Conservation (phyloP, 805 yeast genomes). For the Candida anglica region DNA sequence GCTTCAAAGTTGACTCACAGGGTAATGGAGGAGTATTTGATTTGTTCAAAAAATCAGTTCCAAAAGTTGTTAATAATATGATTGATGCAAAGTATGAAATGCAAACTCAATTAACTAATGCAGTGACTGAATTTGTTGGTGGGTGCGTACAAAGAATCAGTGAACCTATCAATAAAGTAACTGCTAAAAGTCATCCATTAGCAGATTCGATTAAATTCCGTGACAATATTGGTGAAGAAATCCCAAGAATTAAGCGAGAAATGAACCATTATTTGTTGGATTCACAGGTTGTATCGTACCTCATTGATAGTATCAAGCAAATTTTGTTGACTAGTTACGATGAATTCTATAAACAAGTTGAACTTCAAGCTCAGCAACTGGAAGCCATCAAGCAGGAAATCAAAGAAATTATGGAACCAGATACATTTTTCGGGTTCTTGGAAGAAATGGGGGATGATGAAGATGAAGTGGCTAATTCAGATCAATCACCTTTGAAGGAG, state of each 20-base stretch:
- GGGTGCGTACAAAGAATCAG: conserved; percentile 42
- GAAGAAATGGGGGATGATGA: conserved; percentile 30
- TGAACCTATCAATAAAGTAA: conserved; percentile 34
- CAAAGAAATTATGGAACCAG: conserved; percentile 60
- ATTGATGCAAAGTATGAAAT: conserved; percentile 73
- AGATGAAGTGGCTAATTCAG: no score
- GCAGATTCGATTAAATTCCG: conserved; percentile 40
- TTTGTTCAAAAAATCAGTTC: conserved; percentile 65
- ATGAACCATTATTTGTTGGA: conserved; percentile 57
- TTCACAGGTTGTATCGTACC: conserved; percentile 30
- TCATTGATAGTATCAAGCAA: conserved; percentile 37
- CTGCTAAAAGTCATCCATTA: conserved; percentile 18
- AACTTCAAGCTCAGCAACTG: conserved; percentile 11
- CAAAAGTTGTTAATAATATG: conserved; percentile 76
- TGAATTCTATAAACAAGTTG: conserved; percentile 38
- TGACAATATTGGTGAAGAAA: conserved; percentile 44
- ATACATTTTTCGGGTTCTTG: conserved; percentile 51
- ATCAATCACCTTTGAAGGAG: no score
- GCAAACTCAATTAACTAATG: conserved; percentile 64
- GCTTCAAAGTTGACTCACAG: conserved; percentile 8
- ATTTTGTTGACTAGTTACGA: conserved; percentile 56
- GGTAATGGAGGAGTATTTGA: conserved; percentile 36
- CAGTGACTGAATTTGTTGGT: conserved; percentile 66
- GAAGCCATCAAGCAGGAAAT: conserved; percentile 20
- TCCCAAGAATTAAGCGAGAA: conserved; percentile 54